Conservation (phyloP, 305 asterid genomes). For the Solanum hybrid region DNA sequence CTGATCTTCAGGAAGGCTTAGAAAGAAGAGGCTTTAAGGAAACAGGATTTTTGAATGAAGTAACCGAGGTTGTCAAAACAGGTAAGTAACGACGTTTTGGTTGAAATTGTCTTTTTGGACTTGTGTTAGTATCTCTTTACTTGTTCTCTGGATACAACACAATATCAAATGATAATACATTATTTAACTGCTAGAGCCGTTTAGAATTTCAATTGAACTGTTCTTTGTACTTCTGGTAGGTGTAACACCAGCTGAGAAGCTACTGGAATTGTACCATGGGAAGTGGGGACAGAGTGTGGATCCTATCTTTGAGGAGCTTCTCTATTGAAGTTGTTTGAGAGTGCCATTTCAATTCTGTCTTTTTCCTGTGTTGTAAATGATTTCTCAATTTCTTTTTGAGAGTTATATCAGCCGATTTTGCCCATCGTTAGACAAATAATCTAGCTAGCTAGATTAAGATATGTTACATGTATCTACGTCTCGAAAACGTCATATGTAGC, state of each 20-base stretch:
- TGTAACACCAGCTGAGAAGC: slow-evolving; percentile 83
- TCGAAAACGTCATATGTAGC: background rate
- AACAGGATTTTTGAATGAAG: slow-evolving; percentile 70
- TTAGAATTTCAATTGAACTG: background rate
- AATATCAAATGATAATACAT: background rate
- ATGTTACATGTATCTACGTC: background rate
- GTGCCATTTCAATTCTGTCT: background rate
- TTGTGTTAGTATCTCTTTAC: background rate
- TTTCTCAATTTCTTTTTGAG: background rate
- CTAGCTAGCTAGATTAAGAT: background rate
- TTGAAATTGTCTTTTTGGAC: background rate
- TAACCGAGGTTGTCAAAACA: slow-evolving; percentile 67
- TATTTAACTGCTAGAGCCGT: background rate
- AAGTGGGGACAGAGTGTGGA: slow-evolving; percentile 73
- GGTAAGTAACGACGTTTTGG: slow-evolving; percentile 22
- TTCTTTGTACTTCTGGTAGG: slow-evolving; percentile 26
- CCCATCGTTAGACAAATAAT: background rate
- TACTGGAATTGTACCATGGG: slow-evolving; percentile 69
- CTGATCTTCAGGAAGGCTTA: slow-evolving; percentile 63
- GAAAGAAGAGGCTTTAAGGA: slow-evolving; percentile 92
- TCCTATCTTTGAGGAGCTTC: slow-evolving; percentile 66
- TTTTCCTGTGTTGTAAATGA: background rate
- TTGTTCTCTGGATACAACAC: background rate
- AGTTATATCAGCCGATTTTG: background rate
- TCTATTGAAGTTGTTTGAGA: slow-evolving; percentile 28